A percentile compares a stretch with the other conserved stretches of the same genome.
These are phyloP conservation scores for Monascus ruber DNA, from an alignment of 2,329 filamentous ascomycete genomes.

Conservation along the genomic window DNA sequence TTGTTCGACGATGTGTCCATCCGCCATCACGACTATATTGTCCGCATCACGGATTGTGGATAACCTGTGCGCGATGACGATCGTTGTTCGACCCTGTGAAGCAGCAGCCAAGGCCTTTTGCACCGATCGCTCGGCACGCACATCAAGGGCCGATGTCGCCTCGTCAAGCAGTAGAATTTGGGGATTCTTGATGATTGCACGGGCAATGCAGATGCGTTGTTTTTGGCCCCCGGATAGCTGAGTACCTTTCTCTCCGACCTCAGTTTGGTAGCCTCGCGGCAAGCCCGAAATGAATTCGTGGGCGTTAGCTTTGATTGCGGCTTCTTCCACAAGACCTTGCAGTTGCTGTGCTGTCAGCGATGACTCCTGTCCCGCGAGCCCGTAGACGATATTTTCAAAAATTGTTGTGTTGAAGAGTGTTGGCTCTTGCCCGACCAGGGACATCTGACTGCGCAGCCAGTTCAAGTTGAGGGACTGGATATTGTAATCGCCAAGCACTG, in stretches of 20 bases:
- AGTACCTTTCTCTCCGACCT: slow-evolving; percentile 11
- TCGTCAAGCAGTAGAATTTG: slow-evolving; percentile 79
- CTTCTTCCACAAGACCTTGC: slow-evolving; percentile 5
- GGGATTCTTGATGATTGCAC: slow-evolving; percentile 68
- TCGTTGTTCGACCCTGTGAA: slow-evolving; percentile 39
- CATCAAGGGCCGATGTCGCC: slow-evolving; percentile 77
- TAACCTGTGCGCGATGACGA: slow-evolving; percentile 32
- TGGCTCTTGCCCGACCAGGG: slow-evolving; percentile 77
- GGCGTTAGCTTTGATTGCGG: slow-evolving; percentile 40
- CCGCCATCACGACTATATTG: slow-evolving; percentile 31
- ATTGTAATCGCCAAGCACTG: slow-evolving; percentile 57
- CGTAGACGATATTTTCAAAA: slow-evolving; percentile 60
- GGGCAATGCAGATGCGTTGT: slow-evolving; percentile 75
- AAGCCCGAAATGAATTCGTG: slow-evolving; percentile 68
- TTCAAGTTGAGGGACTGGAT: slow-evolving; percentile 59
- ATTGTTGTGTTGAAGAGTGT: slow-evolving; percentile 74
- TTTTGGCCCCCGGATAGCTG: slow-evolving; percentile 38
- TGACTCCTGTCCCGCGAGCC: slow-evolving; percentile 51
- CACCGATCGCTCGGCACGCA: slow-evolving; percentile 73
- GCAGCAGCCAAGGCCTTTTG: slow-evolving; percentile 70
- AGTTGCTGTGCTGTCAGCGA: slow-evolving; percentile 49
- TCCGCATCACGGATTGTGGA: slow-evolving; percentile 31
- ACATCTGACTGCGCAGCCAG: slow-evolving; percentile 49
- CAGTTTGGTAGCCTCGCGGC: slow-evolving; percentile 44
- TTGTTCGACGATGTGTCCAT: slow-evolving; percentile 64